Base-by-base conservation (phyloP, 345 rosid genomes). In the Pelargonium nanum region DNA sequence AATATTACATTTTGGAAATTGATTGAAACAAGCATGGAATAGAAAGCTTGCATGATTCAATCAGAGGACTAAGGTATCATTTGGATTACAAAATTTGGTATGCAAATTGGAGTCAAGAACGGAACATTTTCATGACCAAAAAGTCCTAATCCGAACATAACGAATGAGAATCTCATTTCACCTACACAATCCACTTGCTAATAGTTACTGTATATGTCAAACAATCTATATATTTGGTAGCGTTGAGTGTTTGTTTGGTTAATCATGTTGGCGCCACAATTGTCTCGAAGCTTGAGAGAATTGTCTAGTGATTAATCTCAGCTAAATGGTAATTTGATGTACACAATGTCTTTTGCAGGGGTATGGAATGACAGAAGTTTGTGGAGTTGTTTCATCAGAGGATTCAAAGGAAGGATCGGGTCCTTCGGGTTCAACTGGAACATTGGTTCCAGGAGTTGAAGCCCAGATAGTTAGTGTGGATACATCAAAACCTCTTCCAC, bases 291-390 rank as follows among this genome's bases (percentile, higher is more conserved):
- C n/a, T n/a, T n/a, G n/a, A n/a, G n/a, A n/a, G n/a, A n/a, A n/a
- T n/a, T n/a, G n/a, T n/a, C n/a, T n/a, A n/a, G n/a, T n/a, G n/a
- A n/a, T n/a, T n/a, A n/a, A n/a, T n/a, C n/a, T n/a, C n/a, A n/a
- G 7, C 32, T 28, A 7, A 28, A 28, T 7, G 3, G 4, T 40
- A 40, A 40, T 40, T 10, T 40, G 48, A 40, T 17, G 15, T 1
- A 0, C 13, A 12, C 48, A 12, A 40, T 52, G 55, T 1, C 21
- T 19, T 52, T n/a, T 61, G 56, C 69, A 76, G 75, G 78, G 77
- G 7, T 74, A 76, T 50, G 81, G 81, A 15, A 71, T 76, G 81
- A 76, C 81, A 5, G 84, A 80, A 70, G 64, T 77, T 22, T 32
- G 73, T 40, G 79, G 75, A 8, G 21, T 74, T 21, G 13, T 77